A percentile compares a stretch with the other conserved stretches of the same genome.
Evolutionary conservation across 371 early-diverging fungal species (phyloP).

Genomic region (Mortierella sp.): DNA sequence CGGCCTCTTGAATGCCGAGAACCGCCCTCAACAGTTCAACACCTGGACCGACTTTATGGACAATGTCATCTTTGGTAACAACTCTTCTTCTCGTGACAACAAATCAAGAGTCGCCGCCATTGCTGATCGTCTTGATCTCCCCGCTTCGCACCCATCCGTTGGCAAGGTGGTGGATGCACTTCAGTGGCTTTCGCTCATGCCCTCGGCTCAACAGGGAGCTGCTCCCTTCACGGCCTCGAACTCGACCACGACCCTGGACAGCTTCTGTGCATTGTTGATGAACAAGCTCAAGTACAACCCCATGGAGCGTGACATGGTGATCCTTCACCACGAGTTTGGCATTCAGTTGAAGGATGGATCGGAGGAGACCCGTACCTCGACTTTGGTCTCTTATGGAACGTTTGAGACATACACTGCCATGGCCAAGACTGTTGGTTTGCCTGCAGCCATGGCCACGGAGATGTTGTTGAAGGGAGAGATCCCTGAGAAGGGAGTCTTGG

Average conservation of each 20-base stretch:
- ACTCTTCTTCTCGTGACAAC: conserved; percentile 24
- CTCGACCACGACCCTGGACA: conserved; percentile 68
- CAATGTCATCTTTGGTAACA: conserved; percentile 38
- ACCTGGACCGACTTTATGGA: conserved; percentile 59
- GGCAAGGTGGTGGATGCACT: conserved; percentile 57
- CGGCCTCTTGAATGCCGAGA: conserved; percentile 59
- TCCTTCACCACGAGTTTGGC: conserved; percentile 89
- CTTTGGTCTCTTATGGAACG: conserved; percentile 81
- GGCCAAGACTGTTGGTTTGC: conserved; percentile 92
- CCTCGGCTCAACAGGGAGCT: conserved; percentile 14
- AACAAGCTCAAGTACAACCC: conserved; percentile 74
- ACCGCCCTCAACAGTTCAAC: conserved; percentile 43
- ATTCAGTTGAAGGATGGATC: conserved; percentile 65
- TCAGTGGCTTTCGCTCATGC: conserved; percentile 45
- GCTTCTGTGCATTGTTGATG: conserved; percentile 79
- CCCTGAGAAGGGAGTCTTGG: conserved; percentile 75
- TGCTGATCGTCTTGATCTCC: conserved; percentile 57
- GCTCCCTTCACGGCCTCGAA: conserved; percentile 37
- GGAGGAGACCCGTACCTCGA: conserved; percentile 76
- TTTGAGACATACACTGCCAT: conserved; percentile 83
- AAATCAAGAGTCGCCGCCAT: conserved; percentile 52
- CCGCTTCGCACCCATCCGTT: conserved; percentile 55
- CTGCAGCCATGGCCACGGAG: conserved; percentile 89
- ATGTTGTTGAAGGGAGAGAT: conserved; percentile 77
- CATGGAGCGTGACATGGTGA: conserved; percentile 88